Conservation (phyloP, 1,284 basidiomycete species). For the Ustilago vetiveriae region DNA sequence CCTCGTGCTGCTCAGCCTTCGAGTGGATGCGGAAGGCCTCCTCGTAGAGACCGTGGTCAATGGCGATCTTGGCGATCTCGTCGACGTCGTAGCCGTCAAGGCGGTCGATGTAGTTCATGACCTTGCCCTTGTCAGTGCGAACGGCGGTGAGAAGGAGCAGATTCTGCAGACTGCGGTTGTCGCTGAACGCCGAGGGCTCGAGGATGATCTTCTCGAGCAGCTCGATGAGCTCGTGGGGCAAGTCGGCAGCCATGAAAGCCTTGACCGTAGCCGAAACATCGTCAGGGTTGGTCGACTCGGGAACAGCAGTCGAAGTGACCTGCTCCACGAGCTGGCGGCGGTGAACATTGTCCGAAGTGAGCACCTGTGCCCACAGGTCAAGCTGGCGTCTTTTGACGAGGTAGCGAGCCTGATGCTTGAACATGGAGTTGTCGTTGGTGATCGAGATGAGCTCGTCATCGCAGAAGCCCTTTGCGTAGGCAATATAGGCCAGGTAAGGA, state of each 20-base stretch:
- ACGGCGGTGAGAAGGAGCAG: constrained; percentile 94
- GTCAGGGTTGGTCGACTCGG: constrained; percentile 97
- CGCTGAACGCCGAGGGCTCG: constrained; percentile 95
- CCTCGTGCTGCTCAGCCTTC: constrained; percentile 64
- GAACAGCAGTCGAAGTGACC: constrained; percentile 81
- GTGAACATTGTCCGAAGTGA: constrained; percentile 87
- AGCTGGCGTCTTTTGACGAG: constrained; percentile 94
- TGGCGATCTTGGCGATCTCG: constrained; percentile 96
- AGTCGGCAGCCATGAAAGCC: constrained; percentile 95
- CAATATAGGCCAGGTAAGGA: constrained; percentile 98
- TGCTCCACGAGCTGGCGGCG: constrained; percentile 95
- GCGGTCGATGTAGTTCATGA: constrained; percentile 97
- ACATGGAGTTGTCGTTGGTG: constrained; percentile 99
- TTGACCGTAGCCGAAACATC: constrained; percentile 99
- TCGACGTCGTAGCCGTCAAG: constrained; percentile 92
- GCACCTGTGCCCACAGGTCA: constrained; percentile 96
- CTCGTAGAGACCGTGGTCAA: constrained; percentile 93
- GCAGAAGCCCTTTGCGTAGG: constrained; percentile 98
- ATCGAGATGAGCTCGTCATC: constrained; percentile 97
- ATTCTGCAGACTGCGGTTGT: constrained; percentile 78
- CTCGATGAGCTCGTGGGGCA: constrained; percentile 97
- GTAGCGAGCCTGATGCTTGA: constrained; percentile 99
- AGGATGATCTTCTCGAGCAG: constrained; percentile 98
- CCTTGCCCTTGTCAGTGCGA: constrained; percentile 97
- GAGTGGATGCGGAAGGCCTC: constrained; percentile 78